These are phyloP conservation scores for Ajuga chamaepitys DNA, from an alignment of 257 asterid species.

Conservation along the genomic window DNA sequence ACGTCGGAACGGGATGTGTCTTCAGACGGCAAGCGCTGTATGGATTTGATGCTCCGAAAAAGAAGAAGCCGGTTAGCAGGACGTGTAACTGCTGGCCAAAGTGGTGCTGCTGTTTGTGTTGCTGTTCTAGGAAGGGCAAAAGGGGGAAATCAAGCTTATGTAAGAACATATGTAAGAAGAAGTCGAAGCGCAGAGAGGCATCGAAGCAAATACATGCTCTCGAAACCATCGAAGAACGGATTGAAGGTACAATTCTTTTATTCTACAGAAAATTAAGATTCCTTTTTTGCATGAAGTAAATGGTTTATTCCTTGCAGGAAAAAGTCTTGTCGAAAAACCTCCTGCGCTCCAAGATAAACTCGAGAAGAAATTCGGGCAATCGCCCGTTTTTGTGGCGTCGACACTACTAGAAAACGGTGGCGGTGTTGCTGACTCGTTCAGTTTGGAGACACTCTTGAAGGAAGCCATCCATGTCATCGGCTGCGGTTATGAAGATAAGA, in stretches of 20 bases:
- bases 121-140: slow-evolving; percentile 47
- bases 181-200: slow-evolving; percentile 65
- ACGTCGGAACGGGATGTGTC: slow-evolving; percentile 91
- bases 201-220: slow-evolving; percentile 93
- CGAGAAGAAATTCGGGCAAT: slow-evolving; percentile 79
- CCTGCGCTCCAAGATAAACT: slow-evolving; percentile 55
- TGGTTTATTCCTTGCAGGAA: slow-evolving; percentile 32
- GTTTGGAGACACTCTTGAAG: slow-evolving; percentile 42
- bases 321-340: slow-evolving; percentile 19
- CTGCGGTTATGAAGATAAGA: slow-evolving; percentile 90
- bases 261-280: background rate
- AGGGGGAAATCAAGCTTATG: slow-evolving; percentile 55
- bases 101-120: slow-evolving; percentile 74
- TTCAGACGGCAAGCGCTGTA: slow-evolving; percentile 88
- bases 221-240: slow-evolving; percentile 83
- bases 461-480: slow-evolving; percentile 94
- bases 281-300: background rate
- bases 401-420: slow-evolving; percentile 69
- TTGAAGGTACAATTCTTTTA: slow-evolving; percentile 36
- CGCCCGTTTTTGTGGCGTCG: slow-evolving; percentile 76
- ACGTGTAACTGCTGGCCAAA: slow-evolving; percentile 89
- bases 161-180: slow-evolving; percentile 50
- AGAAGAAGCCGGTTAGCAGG: slow-evolving; percentile 74
- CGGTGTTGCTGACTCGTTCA: slow-evolving; percentile 38
- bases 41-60: slow-evolving; percentile 71